phyloP scores from a whole-genome alignment of 495 filamentous ascomycete species.

The Penicillium cataractarum region DNA sequence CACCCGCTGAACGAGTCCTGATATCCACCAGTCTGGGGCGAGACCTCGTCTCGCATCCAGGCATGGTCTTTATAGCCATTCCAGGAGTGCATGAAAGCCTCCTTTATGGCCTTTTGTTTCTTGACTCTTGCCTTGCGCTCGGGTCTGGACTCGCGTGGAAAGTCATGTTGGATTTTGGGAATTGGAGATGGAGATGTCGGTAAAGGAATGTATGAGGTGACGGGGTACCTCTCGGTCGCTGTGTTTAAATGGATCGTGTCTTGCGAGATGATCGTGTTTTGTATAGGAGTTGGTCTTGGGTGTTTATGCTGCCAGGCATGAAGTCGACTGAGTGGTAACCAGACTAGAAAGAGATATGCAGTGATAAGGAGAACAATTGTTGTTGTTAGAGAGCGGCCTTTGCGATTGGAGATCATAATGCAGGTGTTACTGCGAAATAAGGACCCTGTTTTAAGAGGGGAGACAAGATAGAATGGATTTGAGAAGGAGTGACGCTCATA shows the following conservation, averaged over 20 bases:
- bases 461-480: background rate
- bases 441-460: background rate
- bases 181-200: conserved; percentile 49
- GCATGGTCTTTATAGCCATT: conserved; percentile 74
- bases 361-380: conserved; percentile 20
- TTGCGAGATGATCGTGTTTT: conserved; percentile 12
- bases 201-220: conserved; percentile 51
- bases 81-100: conserved; percentile 74
- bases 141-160: conserved; percentile 46
- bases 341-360: conserved; percentile 28
- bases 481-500: conserved; percentile 38
- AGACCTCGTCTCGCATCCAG: conserved; percentile 79
- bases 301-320: conserved; percentile 12
- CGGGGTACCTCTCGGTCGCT: conserved; percentile 51
- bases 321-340: conserved; percentile 34
- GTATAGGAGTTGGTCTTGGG: conserved; percentile 17
- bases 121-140: conserved; percentile 43
- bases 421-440: conserved; percentile 24
- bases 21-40: conserved; percentile 61
- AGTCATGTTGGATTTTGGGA: conserved; percentile 56
- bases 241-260: conserved; percentile 47
- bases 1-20: conserved; percentile 63
- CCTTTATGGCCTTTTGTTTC: conserved; percentile 61
- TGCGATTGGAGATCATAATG: conserved; percentile 36
- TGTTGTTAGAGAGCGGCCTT: conserved; percentile 26